phyloP scores from a whole-genome alignment of 768 basidiomycete genomes.

The Cubamyces sp. region DNA sequence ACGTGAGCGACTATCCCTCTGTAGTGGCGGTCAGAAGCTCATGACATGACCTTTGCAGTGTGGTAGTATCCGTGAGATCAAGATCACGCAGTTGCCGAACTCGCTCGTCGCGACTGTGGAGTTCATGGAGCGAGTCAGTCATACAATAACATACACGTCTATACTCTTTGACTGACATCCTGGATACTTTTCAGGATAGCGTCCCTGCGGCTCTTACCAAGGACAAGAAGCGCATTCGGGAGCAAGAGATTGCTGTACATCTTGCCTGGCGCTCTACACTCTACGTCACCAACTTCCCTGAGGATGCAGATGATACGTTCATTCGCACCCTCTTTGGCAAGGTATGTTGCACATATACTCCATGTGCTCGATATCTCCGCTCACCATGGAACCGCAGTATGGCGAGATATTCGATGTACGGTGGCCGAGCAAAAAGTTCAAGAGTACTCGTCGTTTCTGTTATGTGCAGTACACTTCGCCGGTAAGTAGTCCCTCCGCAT shows the following conservation, averaged over 20 bases:
- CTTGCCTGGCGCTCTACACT: conserved; percentile 93
- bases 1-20: conserved; percentile 53
- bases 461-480: conserved; percentile 91
- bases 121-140: conserved; percentile 65
- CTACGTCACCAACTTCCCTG: conserved; percentile 96
- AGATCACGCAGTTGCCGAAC: conserved; percentile 64
- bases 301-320: conserved; percentile 73
- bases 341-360: conserved; percentile 46
- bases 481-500: conserved; percentile 48
- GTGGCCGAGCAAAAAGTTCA: conserved; percentile 98
- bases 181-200: conserved; percentile 55
- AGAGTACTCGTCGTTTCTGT: conserved; percentile 87
- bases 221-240: conserved; percentile 87
- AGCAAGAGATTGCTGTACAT: conserved; percentile 80
- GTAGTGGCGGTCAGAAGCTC: conserved; percentile 23
- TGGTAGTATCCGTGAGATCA: conserved; percentile 83
- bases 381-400: conserved; percentile 53
- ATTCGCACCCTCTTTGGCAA: conserved; percentile 79
- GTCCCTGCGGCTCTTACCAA: conserved; percentile 89
- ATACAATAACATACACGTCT: conserved; percentile 31
- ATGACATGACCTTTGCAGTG: conserved; percentile 56
- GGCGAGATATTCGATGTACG: conserved; percentile 92
- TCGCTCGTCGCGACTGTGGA: conserved; percentile 85
- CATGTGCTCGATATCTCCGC: not conserved
- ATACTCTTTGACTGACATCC: not conserved